Evolutionary conservation across 768 basidiomycete species (phyloP).

Genomic region (Naganishia randhawae): DNA sequence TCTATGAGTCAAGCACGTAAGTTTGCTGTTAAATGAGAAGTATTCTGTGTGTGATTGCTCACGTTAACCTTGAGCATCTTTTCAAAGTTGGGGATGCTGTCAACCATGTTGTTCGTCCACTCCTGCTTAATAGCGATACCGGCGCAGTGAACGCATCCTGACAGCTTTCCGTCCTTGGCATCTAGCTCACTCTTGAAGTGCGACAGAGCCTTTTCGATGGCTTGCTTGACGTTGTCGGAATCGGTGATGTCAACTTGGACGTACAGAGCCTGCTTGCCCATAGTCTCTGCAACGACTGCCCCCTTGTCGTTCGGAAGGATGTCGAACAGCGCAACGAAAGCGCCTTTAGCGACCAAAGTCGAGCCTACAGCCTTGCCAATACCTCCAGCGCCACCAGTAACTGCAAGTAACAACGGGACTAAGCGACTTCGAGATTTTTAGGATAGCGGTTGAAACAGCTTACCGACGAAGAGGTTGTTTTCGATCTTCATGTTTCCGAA

Average conservation of each 20-base stretch:
- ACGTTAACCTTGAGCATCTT: constrained; percentile 46
- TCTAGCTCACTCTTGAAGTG: constrained; percentile 23
- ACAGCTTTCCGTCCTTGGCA: constrained; percentile 27
- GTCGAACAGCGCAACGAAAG: constrained; percentile 42
- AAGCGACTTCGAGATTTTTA: background rate
- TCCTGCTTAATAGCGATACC: constrained; percentile 29
- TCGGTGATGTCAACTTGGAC: constrained; percentile 40
- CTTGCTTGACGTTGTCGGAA: constrained; percentile 34
- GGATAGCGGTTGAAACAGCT: background rate
- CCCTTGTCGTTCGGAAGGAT: constrained; percentile 40
- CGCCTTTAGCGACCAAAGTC: constrained; percentile 32
- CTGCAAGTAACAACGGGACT: constrained; percentile 24
- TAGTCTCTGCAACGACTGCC: constrained; percentile 28
- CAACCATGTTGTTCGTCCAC: constrained; percentile 33
- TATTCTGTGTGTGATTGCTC: background rate
- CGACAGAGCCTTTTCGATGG: constrained; percentile 2
- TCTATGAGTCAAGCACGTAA: background rate
- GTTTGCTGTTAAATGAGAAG: background rate
- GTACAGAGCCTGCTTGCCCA: constrained; percentile 36
- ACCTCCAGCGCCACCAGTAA: constrained; percentile 45
- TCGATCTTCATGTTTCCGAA: constrained; percentile 35
- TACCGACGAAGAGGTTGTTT: constrained; percentile 39
- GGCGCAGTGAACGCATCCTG: constrained; percentile 35
- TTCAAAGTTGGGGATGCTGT: constrained; percentile 39
- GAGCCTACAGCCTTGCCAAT: constrained; percentile 39